phyloP scores from a whole-genome alignment of 371 early-diverging fungal species.

The Mortierella sp. region DNA sequence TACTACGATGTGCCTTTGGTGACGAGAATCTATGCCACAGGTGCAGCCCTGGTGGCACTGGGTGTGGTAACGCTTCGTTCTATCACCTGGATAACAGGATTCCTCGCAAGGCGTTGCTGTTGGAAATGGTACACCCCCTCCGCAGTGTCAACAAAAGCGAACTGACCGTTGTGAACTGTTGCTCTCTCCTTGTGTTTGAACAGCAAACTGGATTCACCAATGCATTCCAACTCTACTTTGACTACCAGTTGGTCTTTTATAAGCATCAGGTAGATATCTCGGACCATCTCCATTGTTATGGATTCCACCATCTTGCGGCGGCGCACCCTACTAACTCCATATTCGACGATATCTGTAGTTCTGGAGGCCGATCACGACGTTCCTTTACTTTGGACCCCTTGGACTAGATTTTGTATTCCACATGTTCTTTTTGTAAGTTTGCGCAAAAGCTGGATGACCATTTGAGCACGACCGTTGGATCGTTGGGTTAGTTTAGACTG shows the following conservation, averaged over 20 bases:
- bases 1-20: slow-evolving; percentile 90
- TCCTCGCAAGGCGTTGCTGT: too few relatives aligned
- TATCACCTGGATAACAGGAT: too few relatives aligned
- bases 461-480: not conserved
- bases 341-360: slow-evolving; percentile 65
- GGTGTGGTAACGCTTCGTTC: slow-evolving; percentile 68
- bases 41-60: slow-evolving; percentile 78
- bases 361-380: slow-evolving; percentile 92
- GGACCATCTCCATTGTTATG: not conserved
- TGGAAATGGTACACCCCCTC: not conserved
- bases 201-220: slow-evolving; percentile 78
- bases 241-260: slow-evolving; percentile 73
- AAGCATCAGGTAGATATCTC: slow-evolving; percentile 69
- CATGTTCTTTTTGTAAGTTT: slow-evolving; percentile 90
- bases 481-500: too few relatives aligned
- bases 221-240: slow-evolving; percentile 84
- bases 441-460: not conserved
- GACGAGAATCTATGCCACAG: slow-evolving; percentile 87
- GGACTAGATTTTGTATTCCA: slow-evolving; percentile 93
- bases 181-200: not conserved
- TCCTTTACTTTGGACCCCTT: slow-evolving; percentile 90
- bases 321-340: too few relatives aligned
- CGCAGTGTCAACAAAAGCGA: not conserved
- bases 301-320: not conserved
- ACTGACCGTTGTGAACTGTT: not conserved